Evolutionary conservation across 352 stramenopile genomes (phyloP).

Genomic region (Pythium dissotocum): DNA sequence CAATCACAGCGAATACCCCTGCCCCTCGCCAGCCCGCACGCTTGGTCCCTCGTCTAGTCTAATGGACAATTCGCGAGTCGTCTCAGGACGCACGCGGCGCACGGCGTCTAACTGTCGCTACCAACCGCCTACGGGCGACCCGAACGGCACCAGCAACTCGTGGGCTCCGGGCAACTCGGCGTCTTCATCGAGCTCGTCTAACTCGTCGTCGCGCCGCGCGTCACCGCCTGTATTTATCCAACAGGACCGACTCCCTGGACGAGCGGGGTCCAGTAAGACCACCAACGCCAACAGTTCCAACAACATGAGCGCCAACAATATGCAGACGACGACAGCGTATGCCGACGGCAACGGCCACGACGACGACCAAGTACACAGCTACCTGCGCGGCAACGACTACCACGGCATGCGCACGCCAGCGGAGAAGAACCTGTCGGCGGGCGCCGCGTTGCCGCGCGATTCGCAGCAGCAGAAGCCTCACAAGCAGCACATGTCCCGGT

Average conservation of each 20-base stretch:
- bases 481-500: conserved; percentile 1
- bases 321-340: conserved; percentile 3
- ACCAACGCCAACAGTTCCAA: neutral
- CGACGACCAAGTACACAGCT: neutral
- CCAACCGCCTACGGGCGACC: conserved; percentile 4
- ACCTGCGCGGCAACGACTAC: conserved; percentile 16
- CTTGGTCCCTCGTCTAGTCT: neutral
- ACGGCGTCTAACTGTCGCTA: conserved; percentile 23
- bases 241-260: conserved; percentile 19
- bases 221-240: conserved; percentile 25
- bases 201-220: conserved; percentile 16
- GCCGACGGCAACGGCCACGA: neutral
- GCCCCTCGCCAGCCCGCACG: neutral
- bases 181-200: neutral
- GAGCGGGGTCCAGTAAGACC: neutral
- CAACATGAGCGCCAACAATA: conserved; percentile 1
- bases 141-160: neutral
- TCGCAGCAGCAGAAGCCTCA: conserved; percentile 19
- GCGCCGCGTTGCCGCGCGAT: conserved; percentile 25
- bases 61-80: conserved; percentile 20
- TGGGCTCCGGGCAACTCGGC: conserved; percentile 4
- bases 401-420: conserved; percentile 23
- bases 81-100: conserved; percentile 19
- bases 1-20: neutral
- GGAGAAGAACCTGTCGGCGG: conserved; percentile 16